Base-by-base conservation (phyloP, 169 alveolate genomes). In the Plasmodium vinckei region DNA sequence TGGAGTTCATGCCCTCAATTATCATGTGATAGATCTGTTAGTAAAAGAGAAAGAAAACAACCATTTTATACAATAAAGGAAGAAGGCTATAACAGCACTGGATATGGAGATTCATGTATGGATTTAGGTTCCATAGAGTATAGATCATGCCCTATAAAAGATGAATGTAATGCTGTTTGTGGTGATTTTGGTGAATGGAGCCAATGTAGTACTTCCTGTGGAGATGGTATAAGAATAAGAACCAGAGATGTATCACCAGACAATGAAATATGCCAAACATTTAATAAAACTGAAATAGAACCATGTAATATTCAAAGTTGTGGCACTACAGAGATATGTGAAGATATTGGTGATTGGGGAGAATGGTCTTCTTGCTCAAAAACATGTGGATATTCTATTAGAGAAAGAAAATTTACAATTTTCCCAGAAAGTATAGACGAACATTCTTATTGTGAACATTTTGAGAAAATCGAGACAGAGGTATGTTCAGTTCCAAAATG, bases 161-260 rank as follows among this genome's bases (percentile, higher is more conserved):
- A 46, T 57, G 77, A 51, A 42, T 77, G 88, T 10, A 77, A 77
- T 42, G 88, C 63, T 57, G 19, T 61, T 5, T 77, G 88, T 44
- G 88, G 88, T 19, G 88, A 77, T 77, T 77, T 77, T 49, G 88
- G 88, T 9, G 88, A 77, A 69, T 77, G 88, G 88, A 77, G 88
- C 15, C 77, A 61, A 59, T 77, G 88, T 27, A 77, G 23, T 47
- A 69, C 79, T 19, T 63, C 79, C 13, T 77, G 88, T 57, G 88
- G 88, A 15, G 77, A 77, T 17, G 88, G 88, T 25, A 64, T 77
- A 47, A 46, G 88, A 68, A 19, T 57, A 44, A 77, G 88, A 17
- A 49, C 47, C 5, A 65, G 88, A 51, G 69, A 51, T 15, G 57
- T 21, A 1, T 51, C 69, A 1, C 12, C n/a, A 75, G 88, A 61